Evolutionary conservation across 805 yeast genomes (phyloP).

Genomic region (Candida golubevii): DNA sequence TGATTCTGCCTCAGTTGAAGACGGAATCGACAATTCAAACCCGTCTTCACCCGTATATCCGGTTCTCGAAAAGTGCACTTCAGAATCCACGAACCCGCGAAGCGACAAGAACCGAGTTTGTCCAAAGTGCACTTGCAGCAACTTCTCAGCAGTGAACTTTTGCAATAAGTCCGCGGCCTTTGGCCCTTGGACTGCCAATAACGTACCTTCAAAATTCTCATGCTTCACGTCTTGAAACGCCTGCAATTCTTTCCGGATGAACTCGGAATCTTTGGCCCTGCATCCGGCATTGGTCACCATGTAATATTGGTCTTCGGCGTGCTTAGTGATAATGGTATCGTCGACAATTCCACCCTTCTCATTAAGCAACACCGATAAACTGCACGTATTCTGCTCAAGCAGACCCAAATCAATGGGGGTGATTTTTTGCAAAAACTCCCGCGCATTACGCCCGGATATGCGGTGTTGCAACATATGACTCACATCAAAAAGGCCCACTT

Average conservation of each 20-base stretch:
- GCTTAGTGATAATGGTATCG: slow-evolving; percentile 89
- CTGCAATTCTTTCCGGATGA: slow-evolving; percentile 51
- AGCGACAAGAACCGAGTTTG: slow-evolving; percentile 48
- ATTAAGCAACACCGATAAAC: slow-evolving; percentile 73
- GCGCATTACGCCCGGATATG: slow-evolving; percentile 63
- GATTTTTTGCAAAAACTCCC: slow-evolving; percentile 64
- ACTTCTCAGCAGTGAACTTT: slow-evolving; percentile 54
- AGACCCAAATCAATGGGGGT: slow-evolving; percentile 82
- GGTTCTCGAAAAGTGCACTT: slow-evolving; percentile 82
- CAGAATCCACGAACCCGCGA: slow-evolving; percentile 37
- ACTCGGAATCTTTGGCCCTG: slow-evolving; percentile 70
- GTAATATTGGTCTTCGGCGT: slow-evolving; percentile 68
- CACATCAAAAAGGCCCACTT: slow-evolving; percentile 92
- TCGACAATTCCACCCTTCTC: slow-evolving; percentile 79
- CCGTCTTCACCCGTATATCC: slow-evolving; percentile 99
- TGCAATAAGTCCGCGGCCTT: slow-evolving; percentile 64
- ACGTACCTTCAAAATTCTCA: slow-evolving; percentile 58
- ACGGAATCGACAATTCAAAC: slow-evolving; percentile 81
- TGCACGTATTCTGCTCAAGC: slow-evolving; percentile 56
- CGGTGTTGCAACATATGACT: slow-evolving; percentile 96
- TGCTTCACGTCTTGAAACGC: slow-evolving; percentile 37
- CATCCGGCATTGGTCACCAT: slow-evolving; percentile 97
- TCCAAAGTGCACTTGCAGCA: slow-evolving; percentile 71
- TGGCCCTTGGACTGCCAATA: slow-evolving; percentile 94
- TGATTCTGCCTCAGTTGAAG: slow-evolving; percentile 35